Evolutionary conservation across 192 early-diverging fungal genomes (phyloP), one percentile per base, ranked within the genome.

Genomic region (Chytriomyces sp.): DNA sequence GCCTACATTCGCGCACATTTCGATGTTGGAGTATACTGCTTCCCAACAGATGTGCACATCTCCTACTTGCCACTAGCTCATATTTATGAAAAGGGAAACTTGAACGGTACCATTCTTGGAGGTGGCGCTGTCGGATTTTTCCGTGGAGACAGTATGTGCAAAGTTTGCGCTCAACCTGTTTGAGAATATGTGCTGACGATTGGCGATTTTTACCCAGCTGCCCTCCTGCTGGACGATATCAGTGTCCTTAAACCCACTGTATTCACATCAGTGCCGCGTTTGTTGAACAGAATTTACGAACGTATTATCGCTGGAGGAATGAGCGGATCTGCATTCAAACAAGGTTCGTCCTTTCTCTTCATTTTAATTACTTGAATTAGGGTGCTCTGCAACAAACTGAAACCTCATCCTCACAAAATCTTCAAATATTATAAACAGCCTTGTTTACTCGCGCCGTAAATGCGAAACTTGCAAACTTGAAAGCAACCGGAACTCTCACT

Each of bases 201-300:
- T 16, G n/a, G 50, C 13, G 26, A 65, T 50, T 24, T 78, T 79
- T 46, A 16, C 64, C 84, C 64, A 76, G 75, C 89, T 10, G 62
- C 88, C 7, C 87, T 88, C 45, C 81, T 98, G 9, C 77, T 97
- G 50, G 97, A 98, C 0, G 97, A 98, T 81, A 87, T 97, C 28
- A 87, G 84, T 3, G 87, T 85, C 20, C 82, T 97, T 60, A 93
- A 92, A 76, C 97, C 97, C 18, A 97, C 94, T 46, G 6, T 96
- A 5, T 94, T 98, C 81, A 86, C 90, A 10, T 84, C 91, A 53
- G 96, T 97, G 23, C 96, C 96, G 23, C 92, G 95, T 47, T 84
- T 97, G 3, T 86, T 96, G 79, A 95, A 93, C 82, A 91, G 95
- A 20, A 88, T 98, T 75, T 94, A 96, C 81, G 94, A 93, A 81